These are phyloP conservation scores for Populus hybrid DNA, from an alignment of 441 rosid genomes.

Conservation along the genomic window DNA sequence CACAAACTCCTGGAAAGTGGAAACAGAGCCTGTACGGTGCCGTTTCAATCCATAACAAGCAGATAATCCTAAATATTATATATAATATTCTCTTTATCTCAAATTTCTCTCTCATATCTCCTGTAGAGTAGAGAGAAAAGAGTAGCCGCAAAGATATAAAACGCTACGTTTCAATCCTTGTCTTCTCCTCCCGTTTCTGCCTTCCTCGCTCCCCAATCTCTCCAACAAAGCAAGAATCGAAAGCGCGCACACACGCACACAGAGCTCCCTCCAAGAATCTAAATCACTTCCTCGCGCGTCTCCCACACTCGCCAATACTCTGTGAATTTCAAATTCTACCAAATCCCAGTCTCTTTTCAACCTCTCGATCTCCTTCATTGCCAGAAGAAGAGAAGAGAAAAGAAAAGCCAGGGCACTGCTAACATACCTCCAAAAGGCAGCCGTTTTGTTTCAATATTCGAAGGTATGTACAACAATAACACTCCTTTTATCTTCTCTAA, in stretches of 20 bases:
- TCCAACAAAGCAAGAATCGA: slow-evolving; percentile 1
- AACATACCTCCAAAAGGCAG: slow-evolving; percentile 10
- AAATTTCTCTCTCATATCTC: neutral
- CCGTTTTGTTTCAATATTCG: slow-evolving; percentile 13
- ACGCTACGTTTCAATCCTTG: slow-evolving; percentile 30
- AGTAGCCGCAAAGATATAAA: slow-evolving; percentile 26
- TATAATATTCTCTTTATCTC: neutral
- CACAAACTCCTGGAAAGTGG: neutral
- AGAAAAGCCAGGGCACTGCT: neutral
- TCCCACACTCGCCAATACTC: slow-evolving; percentile 5
- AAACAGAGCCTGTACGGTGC: neutral
- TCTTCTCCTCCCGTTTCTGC: neutral
- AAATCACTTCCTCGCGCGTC: slow-evolving; percentile 22
- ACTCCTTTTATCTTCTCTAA: neutral
- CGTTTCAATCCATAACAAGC: neutral
- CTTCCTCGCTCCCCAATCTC: slow-evolving; percentile 6
- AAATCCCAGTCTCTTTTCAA: neutral
- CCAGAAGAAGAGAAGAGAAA: neutral
- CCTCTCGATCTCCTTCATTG: slow-evolving; percentile 9
- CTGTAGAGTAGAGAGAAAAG: neutral
- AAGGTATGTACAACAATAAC: slow-evolving; percentile 12
- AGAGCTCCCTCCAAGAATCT: slow-evolving; percentile 24
- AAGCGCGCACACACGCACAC: neutral
- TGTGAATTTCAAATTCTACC: neutral
- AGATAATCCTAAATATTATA: neutral